A percentile compares a stretch with the other conserved stretches of the same genome.
phyloP scores from a whole-genome alignment of 495 filamentous ascomycete species.

The Thermochaetoides thermophila region DNA sequence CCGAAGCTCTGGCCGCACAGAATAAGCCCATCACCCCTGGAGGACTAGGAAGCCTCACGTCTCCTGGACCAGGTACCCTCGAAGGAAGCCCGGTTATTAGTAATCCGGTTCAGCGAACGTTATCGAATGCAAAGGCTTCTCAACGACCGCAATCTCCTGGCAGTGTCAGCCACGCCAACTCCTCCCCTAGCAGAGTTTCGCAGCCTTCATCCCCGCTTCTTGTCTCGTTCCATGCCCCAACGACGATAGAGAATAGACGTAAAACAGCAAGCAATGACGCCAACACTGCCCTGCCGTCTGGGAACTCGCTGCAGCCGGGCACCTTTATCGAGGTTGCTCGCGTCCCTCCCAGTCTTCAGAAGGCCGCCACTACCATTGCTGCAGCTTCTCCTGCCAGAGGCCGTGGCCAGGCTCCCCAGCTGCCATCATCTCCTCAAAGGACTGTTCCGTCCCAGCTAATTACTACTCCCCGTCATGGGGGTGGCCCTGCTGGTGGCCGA shows the following conservation, averaged over 20 bases:
- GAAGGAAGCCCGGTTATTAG: constrained; percentile 78
- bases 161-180: constrained; percentile 56
- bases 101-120: constrained; percentile 61
- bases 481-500: constrained; percentile 35
- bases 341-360: constrained; percentile 42
- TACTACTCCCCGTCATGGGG: constrained; percentile 31
- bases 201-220: constrained; percentile 91
- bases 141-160: constrained; percentile 82
- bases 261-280: constrained; percentile 80
- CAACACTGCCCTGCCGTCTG: constrained; percentile 63
- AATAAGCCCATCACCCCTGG: constrained; percentile 33
- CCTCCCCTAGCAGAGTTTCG: constrained; percentile 73
- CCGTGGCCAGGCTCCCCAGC: constrained; percentile 38
- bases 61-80: constrained; percentile 41
- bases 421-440: constrained; percentile 38
- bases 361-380: constrained; percentile 42
- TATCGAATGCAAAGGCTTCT: constrained; percentile 59
- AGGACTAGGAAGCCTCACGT: constrained; percentile 23
- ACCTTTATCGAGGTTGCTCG: constrained; percentile 58
- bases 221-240: constrained; percentile 80
- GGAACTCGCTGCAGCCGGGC: constrained; percentile 55
- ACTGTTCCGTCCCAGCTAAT: constrained; percentile 15
- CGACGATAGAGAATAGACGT: constrained; percentile 28
- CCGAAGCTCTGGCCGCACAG: constrained; percentile 66
- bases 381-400: constrained; percentile 67